phyloP scores from a whole-genome alignment of 148 eudicot genomes.

The Heliamphora exappendiculata region DNA sequence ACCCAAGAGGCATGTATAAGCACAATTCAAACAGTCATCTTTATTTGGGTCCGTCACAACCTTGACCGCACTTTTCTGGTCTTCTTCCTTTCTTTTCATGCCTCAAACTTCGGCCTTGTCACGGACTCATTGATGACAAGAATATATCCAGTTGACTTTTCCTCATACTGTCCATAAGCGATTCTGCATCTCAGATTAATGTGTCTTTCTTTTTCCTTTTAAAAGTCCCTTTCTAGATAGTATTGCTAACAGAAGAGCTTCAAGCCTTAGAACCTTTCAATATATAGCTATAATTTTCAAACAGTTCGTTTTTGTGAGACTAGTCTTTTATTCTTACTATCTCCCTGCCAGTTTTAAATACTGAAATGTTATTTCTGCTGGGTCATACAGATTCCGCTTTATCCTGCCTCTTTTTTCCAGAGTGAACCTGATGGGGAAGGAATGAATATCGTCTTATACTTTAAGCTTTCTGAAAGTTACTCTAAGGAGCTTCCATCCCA shows the following conservation, averaged over 20 bases:
- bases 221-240: neutral
- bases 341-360: neutral
- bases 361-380: slow-evolving; percentile 7
- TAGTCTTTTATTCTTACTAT: slow-evolving; percentile 1
- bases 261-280: neutral
- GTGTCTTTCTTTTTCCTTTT: neutral
- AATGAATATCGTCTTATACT: slow-evolving; percentile 76
- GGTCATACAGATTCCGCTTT: slow-evolving; percentile 64
- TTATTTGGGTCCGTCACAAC: neutral
- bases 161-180: neutral
- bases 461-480: slow-evolving; percentile 65
- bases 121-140: neutral
- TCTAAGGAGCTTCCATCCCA: slow-evolving; percentile 63
- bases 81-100: neutral
- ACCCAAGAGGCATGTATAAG: slow-evolving; percentile 1
- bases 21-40: neutral
- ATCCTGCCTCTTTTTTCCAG: slow-evolving; percentile 76
- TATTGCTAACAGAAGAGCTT: neutral
- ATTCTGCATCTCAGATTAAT: neutral
- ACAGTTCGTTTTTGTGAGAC: neutral
- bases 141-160: neutral
- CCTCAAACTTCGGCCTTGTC: neutral
- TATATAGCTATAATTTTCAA: neutral
- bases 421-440: slow-evolving; percentile 90
- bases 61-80: slow-evolving; percentile 4